Base-by-base conservation (phyloP, 441 rosid species). In the Isatis lusitanica region DNA sequence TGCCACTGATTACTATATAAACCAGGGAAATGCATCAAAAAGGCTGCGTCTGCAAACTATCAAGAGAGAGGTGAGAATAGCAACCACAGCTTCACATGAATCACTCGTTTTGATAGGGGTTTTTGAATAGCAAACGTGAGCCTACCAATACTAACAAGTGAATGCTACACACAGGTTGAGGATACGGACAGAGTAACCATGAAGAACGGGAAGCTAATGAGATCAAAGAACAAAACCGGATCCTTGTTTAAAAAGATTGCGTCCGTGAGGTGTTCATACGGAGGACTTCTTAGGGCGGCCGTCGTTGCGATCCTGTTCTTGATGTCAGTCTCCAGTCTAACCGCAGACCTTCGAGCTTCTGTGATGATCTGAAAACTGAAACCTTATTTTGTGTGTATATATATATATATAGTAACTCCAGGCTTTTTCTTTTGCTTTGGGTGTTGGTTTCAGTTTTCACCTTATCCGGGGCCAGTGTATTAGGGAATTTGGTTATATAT, bases 1-100 rank as follows among this genome's bases (percentile, higher is more conserved):
- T 16, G 15, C 5, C 35, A 57, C 17, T 53, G 80, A 62, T n/a
- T n/a, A n/a, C 51, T 38, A 3, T 72, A 21, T 12, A 56, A 2
- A 5, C 0, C 98, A 88, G 66, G 96, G 95, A 46, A 46, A 42
- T 60, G 95, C 91, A 6, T 35, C 80, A 4, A 87, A 90, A 82
- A 87, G 98, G 77, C 0, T 88, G 16, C 87, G 73, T 55, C 79
- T 92, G 47, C 91, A 85, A 60, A 24, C 56, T 16, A 36, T 48
- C 28, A 73, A 60, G 61, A 40, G 74, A 43, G 81, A 83, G 94
- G 98, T 90, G 79, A 90, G 89, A 77, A 79, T 73, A 26, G 28
- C 58, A 48, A 28, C 16, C 40, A 38, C 28, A 21, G 24, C 4
- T 46, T 70, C 18, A 38, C 39, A 75, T 13, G 15, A 28, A 46